Base-by-base conservation (phyloP, 2,329 filamentous ascomycete species). In the Sporothrix inflata region DNA sequence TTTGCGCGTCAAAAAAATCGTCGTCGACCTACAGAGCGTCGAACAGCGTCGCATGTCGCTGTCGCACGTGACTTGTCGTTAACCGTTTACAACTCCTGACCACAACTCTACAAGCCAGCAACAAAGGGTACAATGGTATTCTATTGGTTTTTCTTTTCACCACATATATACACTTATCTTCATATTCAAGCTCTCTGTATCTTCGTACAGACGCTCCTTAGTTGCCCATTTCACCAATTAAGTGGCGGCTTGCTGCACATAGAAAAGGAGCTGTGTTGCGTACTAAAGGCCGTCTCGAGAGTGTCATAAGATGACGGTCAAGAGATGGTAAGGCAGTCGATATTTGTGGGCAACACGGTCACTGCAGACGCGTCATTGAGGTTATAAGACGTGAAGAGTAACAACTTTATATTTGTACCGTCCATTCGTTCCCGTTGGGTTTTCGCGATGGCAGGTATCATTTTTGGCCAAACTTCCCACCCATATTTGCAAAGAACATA, bases 401-500 rank as follows among this genome's bases (percentile, higher is more conserved):
- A 6, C n/a, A 42, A 9, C 19, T 27, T 45, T 27, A 19, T 65
- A 65, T 65, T 65, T 42, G 38, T 45, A 42, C 21, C 12, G 38
- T 21, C 40, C 40, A 11, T 9, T 9, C 11, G 4, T 42, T 65
- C 11, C 7, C 4, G 11, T 5, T 8, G 55, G 55, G 27, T 16
- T 9, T 61, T 30, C 27, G 55, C 55, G 30, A 21, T 27, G 60
- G 60, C 60, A 42, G 38, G 21, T 27, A 47, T 66, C 21, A 61
- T 40, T 47, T 30, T 66, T 40, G 47, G 12, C 61, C 61, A 66
- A 30, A 66, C 14, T 65, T 65, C 38, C 60, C 60, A 65, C 34
- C 30, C 55, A 60, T 55, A 55, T 55, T 30, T 55, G 24, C 19
- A 19, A 57, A 34, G 12, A 57, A 34, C 53, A 57, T 9, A 34